phyloP scores from a whole-genome alignment of 768 basidiomycete species.

The Roridomyces roridus region DNA sequence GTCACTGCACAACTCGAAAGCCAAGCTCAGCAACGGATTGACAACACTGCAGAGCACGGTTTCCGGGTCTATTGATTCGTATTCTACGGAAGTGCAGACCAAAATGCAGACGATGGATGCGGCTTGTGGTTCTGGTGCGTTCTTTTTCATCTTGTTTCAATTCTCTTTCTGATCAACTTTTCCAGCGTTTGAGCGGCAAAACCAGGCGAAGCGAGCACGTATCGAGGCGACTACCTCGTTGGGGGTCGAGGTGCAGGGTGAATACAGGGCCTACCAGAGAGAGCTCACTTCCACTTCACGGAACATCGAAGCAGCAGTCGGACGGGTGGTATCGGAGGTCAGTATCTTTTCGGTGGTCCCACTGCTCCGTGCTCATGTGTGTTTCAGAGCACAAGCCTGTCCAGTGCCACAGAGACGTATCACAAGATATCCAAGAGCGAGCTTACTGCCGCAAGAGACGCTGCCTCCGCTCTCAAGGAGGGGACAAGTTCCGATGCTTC shows the following conservation, averaged over 20 bases:
- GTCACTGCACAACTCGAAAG: constrained; percentile 47
- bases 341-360: constrained; percentile 22
- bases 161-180: constrained; percentile 1
- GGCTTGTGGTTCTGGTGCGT: constrained; percentile 52
- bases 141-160: neutral
- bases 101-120: constrained; percentile 50
- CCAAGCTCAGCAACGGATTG: constrained; percentile 48
- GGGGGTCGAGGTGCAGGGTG: constrained; percentile 54
- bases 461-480: constrained; percentile 56
- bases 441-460: constrained; percentile 55
- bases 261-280: constrained; percentile 57
- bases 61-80: constrained; percentile 52
- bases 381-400: constrained; percentile 48
- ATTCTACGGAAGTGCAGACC: constrained; percentile 58
- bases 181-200: constrained; percentile 69
- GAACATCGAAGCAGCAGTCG: constrained; percentile 49
- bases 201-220: constrained; percentile 70
- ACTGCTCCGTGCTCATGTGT: neutral
- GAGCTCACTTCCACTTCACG: constrained; percentile 57
- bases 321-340: constrained; percentile 60
- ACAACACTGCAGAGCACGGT: constrained; percentile 50
- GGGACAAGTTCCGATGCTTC: constrained; percentile 68
- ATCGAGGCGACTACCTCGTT: constrained; percentile 62
- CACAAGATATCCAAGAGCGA: constrained; percentile 46
- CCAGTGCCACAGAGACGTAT: constrained; percentile 49